Conservation (phyloP, 495 filamentous ascomycete species). For the Parathielavia appendiculata region DNA sequence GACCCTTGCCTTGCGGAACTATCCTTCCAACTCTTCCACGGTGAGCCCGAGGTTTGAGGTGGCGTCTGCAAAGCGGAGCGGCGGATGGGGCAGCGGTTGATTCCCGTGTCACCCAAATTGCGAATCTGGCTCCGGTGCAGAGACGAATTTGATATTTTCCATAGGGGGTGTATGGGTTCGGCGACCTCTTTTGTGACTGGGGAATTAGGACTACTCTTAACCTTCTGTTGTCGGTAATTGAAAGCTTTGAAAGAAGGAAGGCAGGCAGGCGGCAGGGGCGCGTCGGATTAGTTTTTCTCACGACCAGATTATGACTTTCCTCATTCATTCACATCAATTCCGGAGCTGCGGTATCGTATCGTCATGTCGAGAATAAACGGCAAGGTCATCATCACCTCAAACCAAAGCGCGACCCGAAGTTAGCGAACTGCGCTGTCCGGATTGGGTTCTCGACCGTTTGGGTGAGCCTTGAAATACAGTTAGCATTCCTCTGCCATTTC, state of each 20-base stretch:
- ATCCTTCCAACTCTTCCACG: neutral
- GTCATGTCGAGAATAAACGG: neutral
- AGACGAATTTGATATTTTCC: neutral
- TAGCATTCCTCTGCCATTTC: no score
- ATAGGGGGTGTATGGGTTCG: neutral
- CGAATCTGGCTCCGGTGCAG: neutral
- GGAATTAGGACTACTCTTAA: neutral
- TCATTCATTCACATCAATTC: neutral
- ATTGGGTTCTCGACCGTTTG: slow-evolving; percentile 55
- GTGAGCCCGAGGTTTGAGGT: neutral
- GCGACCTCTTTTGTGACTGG: neutral
- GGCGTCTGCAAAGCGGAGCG: neutral
- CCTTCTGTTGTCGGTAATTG: neutral
- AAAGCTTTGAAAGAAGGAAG: neutral
- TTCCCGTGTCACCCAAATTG: neutral
- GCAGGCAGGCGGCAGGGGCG: neutral
- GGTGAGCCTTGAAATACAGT: slow-evolving; percentile 48
- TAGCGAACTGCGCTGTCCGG: slow-evolving; percentile 57
- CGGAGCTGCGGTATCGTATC: neutral
- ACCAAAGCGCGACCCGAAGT: slow-evolving; percentile 65
- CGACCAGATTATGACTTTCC: slow-evolving; percentile 8
- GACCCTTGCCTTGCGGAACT: neutral
- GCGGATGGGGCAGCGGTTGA: neutral
- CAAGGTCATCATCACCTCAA: slow-evolving; percentile 45
- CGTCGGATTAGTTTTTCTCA: slow-evolving; percentile 2